Conservation (phyloP, 2,329 filamentous ascomycete species). For the Gremmenia infestans region DNA sequence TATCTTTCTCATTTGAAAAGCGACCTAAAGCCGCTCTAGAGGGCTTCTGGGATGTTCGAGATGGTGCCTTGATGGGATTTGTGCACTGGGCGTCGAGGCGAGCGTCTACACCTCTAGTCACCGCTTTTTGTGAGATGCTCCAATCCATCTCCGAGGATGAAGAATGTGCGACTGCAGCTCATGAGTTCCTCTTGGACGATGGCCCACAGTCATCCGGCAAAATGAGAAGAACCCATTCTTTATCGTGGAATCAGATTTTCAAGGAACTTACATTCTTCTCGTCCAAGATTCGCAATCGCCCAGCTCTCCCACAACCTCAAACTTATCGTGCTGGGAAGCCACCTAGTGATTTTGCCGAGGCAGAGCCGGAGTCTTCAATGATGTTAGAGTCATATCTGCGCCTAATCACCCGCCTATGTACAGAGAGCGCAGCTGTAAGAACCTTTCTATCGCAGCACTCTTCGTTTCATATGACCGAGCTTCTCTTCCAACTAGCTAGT, state of each 20-base stretch:
- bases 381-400: slow-evolving; percentile 95
- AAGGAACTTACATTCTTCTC: slow-evolving; percentile 84
- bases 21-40: slow-evolving; percentile 73
- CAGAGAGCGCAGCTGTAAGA: slow-evolving; percentile 67
- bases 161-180: slow-evolving; percentile 76
- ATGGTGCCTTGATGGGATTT: slow-evolving; percentile 91
- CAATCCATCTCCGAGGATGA: slow-evolving; percentile 80
- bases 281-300: slow-evolving; percentile 69
- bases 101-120: slow-evolving; percentile 92
- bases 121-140: slow-evolving; percentile 94
- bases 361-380: slow-evolving; percentile 87
- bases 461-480: slow-evolving; percentile 64
- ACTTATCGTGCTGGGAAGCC: slow-evolving; percentile 56
- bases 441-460: slow-evolving; percentile 64
- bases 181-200: slow-evolving; percentile 87
- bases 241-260: slow-evolving; percentile 92
- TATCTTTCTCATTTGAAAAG: slow-evolving; percentile 85
- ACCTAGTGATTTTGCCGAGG: slow-evolving; percentile 63
- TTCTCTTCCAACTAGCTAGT: slow-evolving; percentile 74
- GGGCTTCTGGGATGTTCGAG: slow-evolving; percentile 86
- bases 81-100: slow-evolving; percentile 94
- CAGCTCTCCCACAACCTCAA: slow-evolving; percentile 49
- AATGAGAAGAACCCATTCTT: slow-evolving; percentile 73
- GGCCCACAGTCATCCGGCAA: slow-evolving; percentile 68
- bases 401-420: slow-evolving; percentile 75